Conservation (phyloP, 2,329 filamentous ascomycete genomes). For the Parascedosporium putredinis region DNA sequence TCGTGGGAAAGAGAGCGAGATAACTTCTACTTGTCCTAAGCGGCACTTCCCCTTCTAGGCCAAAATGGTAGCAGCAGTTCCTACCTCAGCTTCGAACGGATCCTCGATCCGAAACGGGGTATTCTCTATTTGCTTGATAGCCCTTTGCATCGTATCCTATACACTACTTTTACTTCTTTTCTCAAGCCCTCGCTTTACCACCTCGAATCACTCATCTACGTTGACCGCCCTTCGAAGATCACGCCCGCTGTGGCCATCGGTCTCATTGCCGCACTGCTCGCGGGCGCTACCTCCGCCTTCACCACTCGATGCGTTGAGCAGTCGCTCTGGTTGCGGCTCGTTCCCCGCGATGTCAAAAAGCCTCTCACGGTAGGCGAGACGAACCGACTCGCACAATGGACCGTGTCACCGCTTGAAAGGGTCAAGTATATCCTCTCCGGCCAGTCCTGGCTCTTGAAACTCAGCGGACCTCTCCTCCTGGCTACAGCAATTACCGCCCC, state of each 20-base stretch:
- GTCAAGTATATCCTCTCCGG: conserved; percentile 10
- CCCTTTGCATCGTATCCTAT: too few species aligned
- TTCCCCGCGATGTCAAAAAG: not conserved
- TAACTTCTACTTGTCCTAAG: too few species aligned
- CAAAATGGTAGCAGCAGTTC: too few species aligned
- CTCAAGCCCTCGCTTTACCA: conserved; percentile 6
- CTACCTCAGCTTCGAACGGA: too few species aligned
- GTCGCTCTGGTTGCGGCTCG: conserved; percentile 11
- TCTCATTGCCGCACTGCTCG: conserved; percentile 10
- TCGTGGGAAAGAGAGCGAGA: too few species aligned
- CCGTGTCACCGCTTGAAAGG: conserved; percentile 8
- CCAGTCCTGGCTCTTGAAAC: not conserved
- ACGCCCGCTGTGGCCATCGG: conserved; percentile 10
- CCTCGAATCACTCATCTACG: conserved; percentile 9
- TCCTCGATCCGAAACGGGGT: too few species aligned
- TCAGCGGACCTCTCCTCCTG: not conserved
- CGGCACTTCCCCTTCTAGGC: too few species aligned
- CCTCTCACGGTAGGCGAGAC: conserved; percentile 9
- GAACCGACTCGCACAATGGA: conserved; percentile 11
- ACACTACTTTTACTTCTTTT: conserved; percentile 11
- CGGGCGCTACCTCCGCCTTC: conserved; percentile 8
- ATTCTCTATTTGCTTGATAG: too few species aligned
- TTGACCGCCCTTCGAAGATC: conserved; percentile 1
- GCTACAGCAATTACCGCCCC: conserved; percentile 9
- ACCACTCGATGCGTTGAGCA: conserved; percentile 12